Conservation (phyloP, 1,284 basidiomycete species). For the Pyrrhoderma lamaoense region DNA sequence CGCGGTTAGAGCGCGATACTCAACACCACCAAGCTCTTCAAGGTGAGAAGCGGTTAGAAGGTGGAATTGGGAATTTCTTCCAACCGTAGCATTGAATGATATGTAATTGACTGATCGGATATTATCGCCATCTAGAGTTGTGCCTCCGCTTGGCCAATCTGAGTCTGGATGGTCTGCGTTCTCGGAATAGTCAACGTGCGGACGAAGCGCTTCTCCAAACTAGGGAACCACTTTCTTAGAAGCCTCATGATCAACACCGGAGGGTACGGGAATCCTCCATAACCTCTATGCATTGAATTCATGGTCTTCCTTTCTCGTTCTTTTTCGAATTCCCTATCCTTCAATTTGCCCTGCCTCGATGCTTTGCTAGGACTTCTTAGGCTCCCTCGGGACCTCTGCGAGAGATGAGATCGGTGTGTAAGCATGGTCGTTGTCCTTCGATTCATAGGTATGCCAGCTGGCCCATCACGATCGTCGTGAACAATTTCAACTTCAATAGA, state of each 20-base stretch:
- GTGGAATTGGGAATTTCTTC: constrained; percentile 81
- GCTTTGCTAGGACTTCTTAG: no score
- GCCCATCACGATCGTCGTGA: constrained; percentile 2
- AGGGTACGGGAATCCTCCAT: constrained; percentile 89
- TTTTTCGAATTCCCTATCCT: constrained; percentile 9
- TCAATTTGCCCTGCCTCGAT: not conserved
- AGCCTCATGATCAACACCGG: constrained; percentile 45
- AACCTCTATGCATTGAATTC: constrained; percentile 33
- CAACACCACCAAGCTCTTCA: constrained; percentile 90
- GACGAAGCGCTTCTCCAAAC: constrained; percentile 42
- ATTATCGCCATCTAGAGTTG: not conserved
- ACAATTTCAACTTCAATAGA: not conserved
- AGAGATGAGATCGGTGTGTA: constrained; percentile 5
- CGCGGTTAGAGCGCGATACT: constrained; percentile 80
- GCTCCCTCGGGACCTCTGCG: no score
- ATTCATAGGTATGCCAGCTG: constrained; percentile 7
- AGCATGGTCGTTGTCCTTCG: constrained; percentile 10
- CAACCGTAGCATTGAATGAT: constrained; percentile 78
- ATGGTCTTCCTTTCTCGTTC: not conserved
- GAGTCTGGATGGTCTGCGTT: constrained; percentile 52
- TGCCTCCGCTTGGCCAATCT: not conserved
- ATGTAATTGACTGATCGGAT: constrained; percentile 73
- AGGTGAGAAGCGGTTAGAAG: constrained; percentile 75
- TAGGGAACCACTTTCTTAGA: constrained; percentile 51
- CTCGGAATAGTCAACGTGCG: constrained; percentile 68